phyloP scores from a whole-genome alignment of 1,139 yeast species.

The Hemisphaericaspora xylanilytica region DNA sequence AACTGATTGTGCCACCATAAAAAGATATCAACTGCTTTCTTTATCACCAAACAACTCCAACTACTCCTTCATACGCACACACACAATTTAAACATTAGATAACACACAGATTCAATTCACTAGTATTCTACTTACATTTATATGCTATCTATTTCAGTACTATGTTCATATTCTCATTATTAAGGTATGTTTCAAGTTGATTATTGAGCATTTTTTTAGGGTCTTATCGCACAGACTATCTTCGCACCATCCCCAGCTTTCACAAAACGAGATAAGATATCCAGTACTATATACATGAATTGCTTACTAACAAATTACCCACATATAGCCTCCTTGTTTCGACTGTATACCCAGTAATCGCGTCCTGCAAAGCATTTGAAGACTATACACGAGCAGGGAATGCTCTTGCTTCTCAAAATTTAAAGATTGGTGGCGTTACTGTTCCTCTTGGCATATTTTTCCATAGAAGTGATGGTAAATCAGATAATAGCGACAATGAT shows the following conservation, averaged over 20 bases:
- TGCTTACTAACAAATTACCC: conserved; percentile 4
- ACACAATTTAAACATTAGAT: too few species aligned
- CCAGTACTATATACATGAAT: neutral
- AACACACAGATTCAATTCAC: too few species aligned
- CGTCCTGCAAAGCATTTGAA: conserved; percentile 52
- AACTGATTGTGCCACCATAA: too few species aligned
- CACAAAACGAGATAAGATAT: neutral
- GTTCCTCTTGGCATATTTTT: conserved; percentile 26
- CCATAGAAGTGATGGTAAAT: conserved; percentile 12
- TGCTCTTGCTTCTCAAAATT: conserved; percentile 24
- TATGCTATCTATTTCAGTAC: neutral
- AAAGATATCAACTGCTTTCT: neutral
- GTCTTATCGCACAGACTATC: too few species aligned
- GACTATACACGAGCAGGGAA: conserved; percentile 31
- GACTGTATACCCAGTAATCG: conserved; percentile 50
- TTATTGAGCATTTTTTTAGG: too few species aligned
- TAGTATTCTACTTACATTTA: neutral
- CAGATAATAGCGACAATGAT: conserved; percentile 2
- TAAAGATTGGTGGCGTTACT: conserved; percentile 32
- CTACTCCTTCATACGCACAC: neutral
- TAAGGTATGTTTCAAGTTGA: conserved; percentile 16
- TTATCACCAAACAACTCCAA: neutral
- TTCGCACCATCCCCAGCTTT: too few species aligned
- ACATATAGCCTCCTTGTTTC: conserved; percentile 28
- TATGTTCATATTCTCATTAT: conserved; percentile 17